These are phyloP conservation scores for Agaricus subrufescens DNA, from an alignment of 768 basidiomycete species.

Conservation along the genomic window DNA sequence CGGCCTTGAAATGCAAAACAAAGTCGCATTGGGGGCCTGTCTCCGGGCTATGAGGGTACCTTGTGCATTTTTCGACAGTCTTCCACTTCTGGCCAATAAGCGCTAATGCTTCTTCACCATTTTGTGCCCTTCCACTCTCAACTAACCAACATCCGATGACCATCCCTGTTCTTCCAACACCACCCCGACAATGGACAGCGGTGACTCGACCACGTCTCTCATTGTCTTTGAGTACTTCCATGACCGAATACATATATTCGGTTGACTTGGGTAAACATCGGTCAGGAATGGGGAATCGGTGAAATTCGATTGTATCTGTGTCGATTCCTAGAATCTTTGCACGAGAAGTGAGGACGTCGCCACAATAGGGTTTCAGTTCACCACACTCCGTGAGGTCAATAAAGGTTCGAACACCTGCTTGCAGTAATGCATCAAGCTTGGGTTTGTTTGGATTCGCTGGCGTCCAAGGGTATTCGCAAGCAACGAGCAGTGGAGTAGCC, in stretches of 20 bases:
- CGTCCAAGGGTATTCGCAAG: constrained; percentile 80
- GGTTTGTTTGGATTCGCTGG: constrained; percentile 53
- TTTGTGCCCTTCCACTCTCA: constrained; percentile 54
- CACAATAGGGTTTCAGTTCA: constrained; percentile 67
- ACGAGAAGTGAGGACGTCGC: constrained; percentile 42
- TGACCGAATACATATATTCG: constrained; percentile 53
- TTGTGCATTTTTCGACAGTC: constrained; percentile 70
- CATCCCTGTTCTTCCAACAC: constrained; percentile 68
- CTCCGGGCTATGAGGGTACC: constrained; percentile 75
- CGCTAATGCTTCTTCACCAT: constrained; percentile 59
- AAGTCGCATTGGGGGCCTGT: constrained; percentile 78
- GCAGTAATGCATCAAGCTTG: constrained; percentile 70
- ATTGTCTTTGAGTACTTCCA: constrained; percentile 58
- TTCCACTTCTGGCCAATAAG: constrained; percentile 70
- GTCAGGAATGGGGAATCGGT: constrained; percentile 76
- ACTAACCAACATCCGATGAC: constrained; percentile 73
- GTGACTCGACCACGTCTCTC: constrained; percentile 50
- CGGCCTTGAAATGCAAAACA: constrained; percentile 50
- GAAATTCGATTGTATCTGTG: constrained; percentile 56
- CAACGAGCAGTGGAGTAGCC: constrained; percentile 68
- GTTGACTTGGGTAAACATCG: constrained; percentile 58
- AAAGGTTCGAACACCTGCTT: constrained; percentile 72
- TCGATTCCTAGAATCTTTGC: constrained; percentile 55
- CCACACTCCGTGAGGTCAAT: constrained; percentile 83
- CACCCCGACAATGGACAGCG: constrained; percentile 78